Conservation (phyloP, 78 protist genomes). For the Dictyostelium brefeldianum region DNA sequence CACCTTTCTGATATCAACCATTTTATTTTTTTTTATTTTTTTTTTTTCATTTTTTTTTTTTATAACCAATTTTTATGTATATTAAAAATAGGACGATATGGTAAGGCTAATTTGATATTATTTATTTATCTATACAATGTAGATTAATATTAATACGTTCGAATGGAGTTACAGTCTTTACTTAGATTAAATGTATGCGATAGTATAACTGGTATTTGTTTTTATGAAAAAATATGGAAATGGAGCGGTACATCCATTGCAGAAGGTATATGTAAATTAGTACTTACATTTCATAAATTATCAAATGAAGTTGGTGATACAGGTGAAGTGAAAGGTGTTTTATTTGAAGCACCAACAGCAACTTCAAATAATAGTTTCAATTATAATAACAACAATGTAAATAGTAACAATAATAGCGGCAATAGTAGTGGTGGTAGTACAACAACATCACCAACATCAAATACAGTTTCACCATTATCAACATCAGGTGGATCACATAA, state of each 20-base stretch:
- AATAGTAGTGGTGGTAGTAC: background rate
- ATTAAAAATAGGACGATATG: too few relatives aligned
- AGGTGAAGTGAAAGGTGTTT: slow-evolving; percentile 68
- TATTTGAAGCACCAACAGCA: slow-evolving; percentile 61
- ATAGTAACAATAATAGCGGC: background rate
- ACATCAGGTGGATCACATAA: background rate
- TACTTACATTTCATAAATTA: slow-evolving; percentile 68
- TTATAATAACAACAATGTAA: background rate
- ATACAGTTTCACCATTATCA: background rate
- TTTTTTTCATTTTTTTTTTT: too few relatives aligned
- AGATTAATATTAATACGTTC: background rate
- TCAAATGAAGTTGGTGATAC: slow-evolving; percentile 79
- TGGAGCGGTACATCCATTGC: slow-evolving; percentile 82
- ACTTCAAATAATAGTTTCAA: background rate
- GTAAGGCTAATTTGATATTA: too few relatives aligned
- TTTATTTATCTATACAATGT: background rate
- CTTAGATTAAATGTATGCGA: slow-evolving; percentile 74
- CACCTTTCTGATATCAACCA: too few relatives aligned
- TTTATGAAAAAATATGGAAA: slow-evolving; percentile 74
- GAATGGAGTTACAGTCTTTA: slow-evolving; percentile 33
- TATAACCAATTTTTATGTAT: too few relatives aligned
- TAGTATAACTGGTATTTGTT: slow-evolving; percentile 70
- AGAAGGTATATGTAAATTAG: slow-evolving; percentile 77
- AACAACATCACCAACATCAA: background rate
- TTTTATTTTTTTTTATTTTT: too few relatives aligned